phyloP scores from a whole-genome alignment of 2,329 filamentous ascomycete species.

The Cladosporium cucumerinum region DNA sequence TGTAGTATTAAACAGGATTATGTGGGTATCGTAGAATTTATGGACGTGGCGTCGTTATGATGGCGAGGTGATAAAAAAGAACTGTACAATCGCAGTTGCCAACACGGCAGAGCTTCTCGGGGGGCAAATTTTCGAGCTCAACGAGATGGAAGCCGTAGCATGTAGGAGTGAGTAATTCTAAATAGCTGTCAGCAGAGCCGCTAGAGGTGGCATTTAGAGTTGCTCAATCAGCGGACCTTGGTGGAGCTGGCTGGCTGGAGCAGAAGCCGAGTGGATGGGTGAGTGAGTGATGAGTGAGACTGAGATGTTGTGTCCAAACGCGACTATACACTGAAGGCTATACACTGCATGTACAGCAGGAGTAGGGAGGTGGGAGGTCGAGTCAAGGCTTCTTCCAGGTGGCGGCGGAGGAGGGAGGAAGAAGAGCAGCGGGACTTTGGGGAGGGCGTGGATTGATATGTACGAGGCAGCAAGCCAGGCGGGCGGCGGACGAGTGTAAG shows the following conservation, averaged over 20 bases:
- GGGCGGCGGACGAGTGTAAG: conserved; percentile 9
- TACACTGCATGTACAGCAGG: conserved; percentile 15
- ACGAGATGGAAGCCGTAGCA: background rate
- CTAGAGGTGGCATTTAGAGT: conserved; percentile 4
- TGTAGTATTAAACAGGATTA: conserved; percentile 31
- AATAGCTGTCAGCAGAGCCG: conserved; percentile 6
- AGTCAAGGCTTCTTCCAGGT: background rate
- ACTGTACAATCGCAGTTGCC: conserved; percentile 10
- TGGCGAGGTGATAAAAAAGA: conserved; percentile 2
- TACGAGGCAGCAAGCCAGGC: conserved; percentile 14
- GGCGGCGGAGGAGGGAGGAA: background rate
- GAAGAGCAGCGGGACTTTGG: background rate
- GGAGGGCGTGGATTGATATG: conserved; percentile 10
- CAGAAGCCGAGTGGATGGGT: background rate
- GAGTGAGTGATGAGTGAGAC: background rate
- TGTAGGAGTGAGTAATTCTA: background rate
- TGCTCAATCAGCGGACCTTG: conserved; percentile 8
- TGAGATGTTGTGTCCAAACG: background rate
- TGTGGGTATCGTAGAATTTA: conserved; percentile 27
- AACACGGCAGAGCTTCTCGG: background rate
- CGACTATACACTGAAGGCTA: conserved; percentile 10
- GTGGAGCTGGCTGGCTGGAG: conserved; percentile 11
- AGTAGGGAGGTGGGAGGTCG: background rate
- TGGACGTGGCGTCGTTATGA: conserved; percentile 23
- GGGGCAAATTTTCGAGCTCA: background rate